Evolutionary conservation across 2,329 filamentous ascomycete species (phyloP).

Genomic region (Neurospora sp.): DNA sequence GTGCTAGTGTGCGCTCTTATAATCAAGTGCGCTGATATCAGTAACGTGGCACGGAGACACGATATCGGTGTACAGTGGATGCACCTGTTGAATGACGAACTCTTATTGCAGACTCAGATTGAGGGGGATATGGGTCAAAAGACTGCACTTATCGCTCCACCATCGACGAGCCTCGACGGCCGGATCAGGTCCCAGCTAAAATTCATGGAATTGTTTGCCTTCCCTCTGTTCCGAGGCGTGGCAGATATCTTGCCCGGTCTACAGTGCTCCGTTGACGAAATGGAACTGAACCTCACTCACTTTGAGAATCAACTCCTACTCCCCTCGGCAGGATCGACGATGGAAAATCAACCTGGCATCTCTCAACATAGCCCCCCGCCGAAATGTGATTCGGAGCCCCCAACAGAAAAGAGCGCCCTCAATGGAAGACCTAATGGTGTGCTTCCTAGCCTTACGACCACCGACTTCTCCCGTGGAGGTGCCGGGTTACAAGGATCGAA

Average conservation of each 20-base stretch:
- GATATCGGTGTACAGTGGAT: conserved; percentile 83
- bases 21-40: conserved; percentile 98
- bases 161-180: conserved; percentile 73
- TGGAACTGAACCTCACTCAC: conserved; percentile 63
- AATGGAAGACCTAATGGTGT: conserved; percentile 31
- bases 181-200: conserved; percentile 81
- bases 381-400: conserved; percentile 21
- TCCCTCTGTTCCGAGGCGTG: conserved; percentile 82
- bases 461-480: conserved; percentile 37
- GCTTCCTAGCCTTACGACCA: conserved; percentile 21
- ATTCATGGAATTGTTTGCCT: conserved; percentile 94
- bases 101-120: conserved; percentile 86
- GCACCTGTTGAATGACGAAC: conserved; percentile 87
- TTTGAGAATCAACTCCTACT: conserved; percentile 45
- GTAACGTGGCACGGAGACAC: conserved; percentile 86
- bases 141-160: conserved; percentile 76
- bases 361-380: conserved; percentile 20
- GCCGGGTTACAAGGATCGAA: conserved; percentile 6
- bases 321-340: not conserved
- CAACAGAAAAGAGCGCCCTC: conserved; percentile 19
- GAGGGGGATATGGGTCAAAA: conserved; percentile 79
- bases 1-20: conserved; percentile 79
- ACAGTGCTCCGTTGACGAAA: conserved; percentile 73
- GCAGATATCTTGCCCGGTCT: conserved; percentile 78
- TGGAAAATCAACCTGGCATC: not conserved